Percentiles rank a stretch among this genome's conserved stretches.
Conservation (phyloP, 2,329 filamentous ascomycete species). For the Teratosphaeria nubilosa region DNA sequence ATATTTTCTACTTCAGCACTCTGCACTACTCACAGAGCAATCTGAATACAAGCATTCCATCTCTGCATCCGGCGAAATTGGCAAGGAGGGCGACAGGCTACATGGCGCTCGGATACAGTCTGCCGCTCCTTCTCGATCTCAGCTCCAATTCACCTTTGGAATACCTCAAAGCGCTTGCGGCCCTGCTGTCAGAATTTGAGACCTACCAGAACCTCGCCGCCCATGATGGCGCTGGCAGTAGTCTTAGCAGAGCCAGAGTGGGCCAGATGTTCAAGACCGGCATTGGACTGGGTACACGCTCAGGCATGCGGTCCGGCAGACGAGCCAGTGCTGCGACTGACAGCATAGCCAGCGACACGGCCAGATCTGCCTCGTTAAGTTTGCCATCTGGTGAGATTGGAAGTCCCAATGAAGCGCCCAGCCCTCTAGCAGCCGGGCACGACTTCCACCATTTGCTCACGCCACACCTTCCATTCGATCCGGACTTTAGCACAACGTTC, state of each 20-base stretch:
- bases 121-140: slow-evolving; percentile 82
- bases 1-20: slow-evolving; percentile 97
- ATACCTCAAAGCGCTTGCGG: slow-evolving; percentile 77
- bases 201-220: slow-evolving; percentile 80
- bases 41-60: slow-evolving; percentile 63
- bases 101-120: slow-evolving; percentile 80
- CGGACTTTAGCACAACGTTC: slow-evolving; percentile 95
- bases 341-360: slow-evolving; percentile 32
- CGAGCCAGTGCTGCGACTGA: slow-evolving; percentile 51
- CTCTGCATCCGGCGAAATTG: slow-evolving; percentile 74
- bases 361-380: slow-evolving; percentile 12
- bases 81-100: slow-evolving; percentile 88
- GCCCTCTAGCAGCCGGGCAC: slow-evolving; percentile 53
- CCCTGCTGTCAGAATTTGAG: slow-evolving; percentile 83
- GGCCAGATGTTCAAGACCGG: slow-evolving; percentile 42
- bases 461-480: slow-evolving; percentile 87
- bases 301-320: slow-evolving; percentile 27
- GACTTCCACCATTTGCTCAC: slow-evolving; percentile 84
- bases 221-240: slow-evolving; percentile 51
- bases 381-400: slow-evolving; percentile 8
- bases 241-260: slow-evolving; percentile 66
- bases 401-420: slow-evolving; percentile 15
- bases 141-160: slow-evolving; percentile 66
- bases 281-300: slow-evolving; percentile 26
- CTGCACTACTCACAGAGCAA: slow-evolving; percentile 80